A percentile compares a stretch with the other conserved stretches of the same genome.
phyloP scores from a whole-genome alignment of 345 rosid species.

The Alliaria petiolata region DNA sequence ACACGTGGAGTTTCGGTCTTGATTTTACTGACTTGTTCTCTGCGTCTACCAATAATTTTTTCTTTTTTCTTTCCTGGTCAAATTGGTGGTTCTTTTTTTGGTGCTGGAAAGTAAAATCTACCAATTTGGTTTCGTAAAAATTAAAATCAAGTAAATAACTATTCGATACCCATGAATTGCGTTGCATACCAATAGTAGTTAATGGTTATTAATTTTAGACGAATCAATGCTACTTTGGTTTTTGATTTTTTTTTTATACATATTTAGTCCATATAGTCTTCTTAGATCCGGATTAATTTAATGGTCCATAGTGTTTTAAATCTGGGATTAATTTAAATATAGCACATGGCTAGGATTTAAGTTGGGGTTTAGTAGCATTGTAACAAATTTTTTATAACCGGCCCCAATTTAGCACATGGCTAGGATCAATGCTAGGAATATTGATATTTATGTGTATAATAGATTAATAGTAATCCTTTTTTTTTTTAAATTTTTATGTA shows the following conservation, averaged over 20 bases:
- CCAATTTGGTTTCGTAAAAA: background rate
- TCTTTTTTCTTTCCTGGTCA: background rate
- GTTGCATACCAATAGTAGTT: background rate
- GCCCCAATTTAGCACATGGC: too few species aligned
- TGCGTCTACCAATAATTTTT: background rate
- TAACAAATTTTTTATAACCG: too few species aligned
- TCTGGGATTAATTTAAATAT: too few species aligned
- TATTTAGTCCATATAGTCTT: background rate
- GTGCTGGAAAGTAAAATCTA: background rate
- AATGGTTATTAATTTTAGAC: background rate
- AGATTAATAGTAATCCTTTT: too few species aligned
- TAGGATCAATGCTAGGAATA: too few species aligned
- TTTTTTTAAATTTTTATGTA: too few species aligned
- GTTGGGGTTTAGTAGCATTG: too few species aligned
- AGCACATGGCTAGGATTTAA: too few species aligned
- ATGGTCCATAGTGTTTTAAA: too few species aligned
- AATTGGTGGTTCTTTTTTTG: background rate
- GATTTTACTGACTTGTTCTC: conserved; percentile 8
- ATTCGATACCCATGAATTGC: background rate
- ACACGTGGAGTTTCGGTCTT: conserved; percentile 29
- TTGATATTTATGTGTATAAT: too few species aligned
- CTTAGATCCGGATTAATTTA: background rate
- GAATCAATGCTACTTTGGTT: background rate
- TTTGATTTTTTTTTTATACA: too few species aligned
- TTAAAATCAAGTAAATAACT: background rate